A percentile compares a stretch with the other conserved stretches of the same genome.
Evolutionary conservation across 2,329 filamentous ascomycete species (phyloP).

Genomic region (Sporothrix dimorphospora): DNA sequence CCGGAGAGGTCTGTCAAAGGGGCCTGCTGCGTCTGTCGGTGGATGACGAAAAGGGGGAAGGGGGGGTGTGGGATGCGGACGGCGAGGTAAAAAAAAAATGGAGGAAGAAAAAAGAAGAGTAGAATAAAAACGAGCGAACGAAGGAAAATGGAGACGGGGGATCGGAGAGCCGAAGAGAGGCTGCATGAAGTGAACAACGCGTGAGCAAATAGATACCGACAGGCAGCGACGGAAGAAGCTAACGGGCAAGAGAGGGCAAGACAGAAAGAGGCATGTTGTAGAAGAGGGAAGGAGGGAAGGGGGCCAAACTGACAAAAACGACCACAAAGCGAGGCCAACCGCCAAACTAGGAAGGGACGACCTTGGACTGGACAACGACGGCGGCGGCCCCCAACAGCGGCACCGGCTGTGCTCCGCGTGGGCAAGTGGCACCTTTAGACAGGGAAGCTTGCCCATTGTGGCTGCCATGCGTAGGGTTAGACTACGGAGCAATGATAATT

Average conservation of each 20-base stretch:
- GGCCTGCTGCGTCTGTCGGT: constrained; percentile 1
- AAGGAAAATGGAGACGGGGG: constrained; percentile 6
- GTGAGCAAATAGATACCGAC: constrained; percentile 13
- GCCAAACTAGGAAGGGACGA: constrained; percentile 23
- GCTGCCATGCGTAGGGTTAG: not conserved
- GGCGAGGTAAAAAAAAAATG: not conserved
- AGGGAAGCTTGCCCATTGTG: not conserved
- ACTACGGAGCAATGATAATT: not conserved
- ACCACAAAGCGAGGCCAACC: constrained; percentile 13
- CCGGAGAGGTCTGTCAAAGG: not conserved
- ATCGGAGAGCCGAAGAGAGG: constrained; percentile 11
- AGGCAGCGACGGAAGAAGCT: constrained; percentile 11
- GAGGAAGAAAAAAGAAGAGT: not conserved
- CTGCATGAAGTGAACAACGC: constrained; percentile 12
- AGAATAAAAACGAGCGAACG: not conserved
- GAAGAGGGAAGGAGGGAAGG: constrained; percentile 6
- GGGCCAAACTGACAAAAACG: not conserved
- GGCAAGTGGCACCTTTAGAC: not conserved
- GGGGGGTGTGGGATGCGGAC: not conserved
- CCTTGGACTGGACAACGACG: not conserved
- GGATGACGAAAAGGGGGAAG: not conserved
- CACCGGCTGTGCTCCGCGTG: not conserved
- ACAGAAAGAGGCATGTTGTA: not conserved
- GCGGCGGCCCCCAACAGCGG: constrained; percentile 7
- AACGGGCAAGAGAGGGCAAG: not conserved